Conservation (phyloP, 805 yeast genomes). For the Metschnikowia lochheadii region DNA sequence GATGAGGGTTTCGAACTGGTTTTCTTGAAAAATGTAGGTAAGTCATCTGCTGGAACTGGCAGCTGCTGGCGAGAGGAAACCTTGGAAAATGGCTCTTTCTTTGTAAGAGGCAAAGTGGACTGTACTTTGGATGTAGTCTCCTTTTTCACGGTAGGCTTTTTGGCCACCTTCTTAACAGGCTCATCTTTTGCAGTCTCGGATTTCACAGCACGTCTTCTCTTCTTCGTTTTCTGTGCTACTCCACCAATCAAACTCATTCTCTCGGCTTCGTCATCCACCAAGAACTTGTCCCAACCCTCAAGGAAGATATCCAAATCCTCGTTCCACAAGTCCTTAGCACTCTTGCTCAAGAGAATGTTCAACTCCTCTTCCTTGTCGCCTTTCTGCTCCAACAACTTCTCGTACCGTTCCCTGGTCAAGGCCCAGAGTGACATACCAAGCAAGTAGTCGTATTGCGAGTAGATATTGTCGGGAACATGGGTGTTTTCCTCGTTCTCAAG, state of each 20-base stretch:
- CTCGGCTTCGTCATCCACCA: conserved; percentile 59
- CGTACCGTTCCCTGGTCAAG: conserved; percentile 84
- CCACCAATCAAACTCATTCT: conserved; percentile 48
- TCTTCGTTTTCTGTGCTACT: conserved; percentile 35
- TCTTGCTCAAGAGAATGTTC: conserved; percentile 54
- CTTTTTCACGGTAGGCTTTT: conserved; percentile 5
- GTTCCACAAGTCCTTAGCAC: conserved; percentile 87
- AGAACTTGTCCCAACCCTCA: conserved; percentile 61
- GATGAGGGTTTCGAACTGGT: not conserved
- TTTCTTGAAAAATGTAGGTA: conserved; percentile 17
- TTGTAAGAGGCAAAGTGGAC: conserved; percentile 8
- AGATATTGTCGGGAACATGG: conserved; percentile 49
- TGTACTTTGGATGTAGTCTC: conserved; percentile 5
- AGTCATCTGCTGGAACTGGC: conserved; percentile 9
- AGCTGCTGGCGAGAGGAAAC: not conserved
- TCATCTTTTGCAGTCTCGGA: conserved; percentile 5
- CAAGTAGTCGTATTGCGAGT: conserved; percentile 76
- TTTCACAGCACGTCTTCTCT: conserved; percentile 27
- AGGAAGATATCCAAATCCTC: conserved; percentile 75
- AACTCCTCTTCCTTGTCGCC: conserved; percentile 71
- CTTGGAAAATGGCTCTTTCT: conserved; percentile 1
- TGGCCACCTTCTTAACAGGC: conserved; percentile 10
- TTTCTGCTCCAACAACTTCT: conserved; percentile 67
- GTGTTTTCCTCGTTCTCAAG: conserved; percentile 31
- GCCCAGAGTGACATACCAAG: conserved; percentile 94